Conservation (phyloP, 129 eudicot genomes). For the Kitagawia praeruptora region DNA sequence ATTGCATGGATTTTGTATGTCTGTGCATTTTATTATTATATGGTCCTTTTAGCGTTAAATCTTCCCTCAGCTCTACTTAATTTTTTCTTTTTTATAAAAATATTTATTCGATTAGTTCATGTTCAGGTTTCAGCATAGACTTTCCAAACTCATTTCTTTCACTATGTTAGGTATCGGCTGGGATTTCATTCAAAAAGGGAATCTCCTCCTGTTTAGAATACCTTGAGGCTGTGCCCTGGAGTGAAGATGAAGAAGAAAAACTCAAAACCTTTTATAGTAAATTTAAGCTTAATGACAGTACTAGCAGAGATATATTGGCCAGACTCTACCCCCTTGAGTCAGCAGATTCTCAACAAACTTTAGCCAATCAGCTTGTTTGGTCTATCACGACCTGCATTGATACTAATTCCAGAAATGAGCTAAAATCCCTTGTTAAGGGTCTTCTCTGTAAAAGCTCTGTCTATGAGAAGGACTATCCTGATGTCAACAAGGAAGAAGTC, state of each 20-base stretch:
- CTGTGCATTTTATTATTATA: neutral
- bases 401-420: constrained; percentile 51
- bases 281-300: constrained; percentile 30
- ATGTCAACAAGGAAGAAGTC: constrained; percentile 47
- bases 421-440: constrained; percentile 55
- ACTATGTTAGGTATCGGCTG: constrained; percentile 42
- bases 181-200: constrained; percentile 40
- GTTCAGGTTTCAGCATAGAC: neutral
- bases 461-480: constrained; percentile 35
- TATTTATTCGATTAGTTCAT: too few species aligned
- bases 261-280: constrained; percentile 34
- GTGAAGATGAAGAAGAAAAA: constrained; percentile 68
- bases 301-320: constrained; percentile 33
- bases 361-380: constrained; percentile 38
- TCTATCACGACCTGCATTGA: constrained; percentile 39
- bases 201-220: constrained; percentile 44
- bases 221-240: constrained; percentile 69
- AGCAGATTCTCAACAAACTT: constrained; percentile 26
- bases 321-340: constrained; percentile 30
- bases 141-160: neutral
- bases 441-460: constrained; percentile 53
- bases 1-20: neutral
- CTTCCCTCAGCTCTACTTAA: neutral
- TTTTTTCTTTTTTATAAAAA: too few species aligned
- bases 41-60: neutral